phyloP scores from a whole-genome alignment of 768 basidiomycete genomes.

The Phylloporus sp. region DNA sequence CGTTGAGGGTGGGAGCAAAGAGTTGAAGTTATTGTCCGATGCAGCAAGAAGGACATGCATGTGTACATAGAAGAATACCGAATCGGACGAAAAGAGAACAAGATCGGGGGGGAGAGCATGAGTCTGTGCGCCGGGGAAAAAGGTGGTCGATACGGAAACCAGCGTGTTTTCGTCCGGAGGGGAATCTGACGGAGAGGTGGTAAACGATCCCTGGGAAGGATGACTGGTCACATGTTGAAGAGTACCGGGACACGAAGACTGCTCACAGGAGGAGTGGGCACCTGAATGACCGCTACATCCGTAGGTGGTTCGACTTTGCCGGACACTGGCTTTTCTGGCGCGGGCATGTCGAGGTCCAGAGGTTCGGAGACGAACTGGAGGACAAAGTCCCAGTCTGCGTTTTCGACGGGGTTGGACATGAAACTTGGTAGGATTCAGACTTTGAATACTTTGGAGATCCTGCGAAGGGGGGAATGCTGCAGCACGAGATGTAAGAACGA shows the following conservation, averaged over 20 bases:
- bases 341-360: conserved; percentile 30
- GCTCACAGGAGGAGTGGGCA: conserved; percentile 65
- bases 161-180: conserved; percentile 40
- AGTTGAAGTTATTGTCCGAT: conserved; percentile 63
- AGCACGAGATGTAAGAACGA: background rate
- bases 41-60: conserved; percentile 48
- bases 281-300: conserved; percentile 31
- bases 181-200: conserved; percentile 30
- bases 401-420: conserved; percentile 36
- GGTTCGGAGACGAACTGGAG: conserved; percentile 54
- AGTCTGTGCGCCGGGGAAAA: conserved; percentile 65
- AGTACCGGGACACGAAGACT: background rate
- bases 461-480: too few species aligned
- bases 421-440: background rate
- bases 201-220: conserved; percentile 27
- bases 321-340: conserved; percentile 35
- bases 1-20: conserved; percentile 45
- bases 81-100: conserved; percentile 65
- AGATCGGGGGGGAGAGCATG: conserved; percentile 54
- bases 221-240: conserved; percentile 5
- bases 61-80: conserved; percentile 83
- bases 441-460: background rate
- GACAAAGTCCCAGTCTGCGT: conserved; percentile 57
- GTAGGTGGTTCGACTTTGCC: conserved; percentile 19
- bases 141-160: conserved; percentile 80